These are phyloP conservation scores for Alisma plantagoaquatica DNA, from an alignment of 106 monocot genomes.

Conservation along the genomic window DNA sequence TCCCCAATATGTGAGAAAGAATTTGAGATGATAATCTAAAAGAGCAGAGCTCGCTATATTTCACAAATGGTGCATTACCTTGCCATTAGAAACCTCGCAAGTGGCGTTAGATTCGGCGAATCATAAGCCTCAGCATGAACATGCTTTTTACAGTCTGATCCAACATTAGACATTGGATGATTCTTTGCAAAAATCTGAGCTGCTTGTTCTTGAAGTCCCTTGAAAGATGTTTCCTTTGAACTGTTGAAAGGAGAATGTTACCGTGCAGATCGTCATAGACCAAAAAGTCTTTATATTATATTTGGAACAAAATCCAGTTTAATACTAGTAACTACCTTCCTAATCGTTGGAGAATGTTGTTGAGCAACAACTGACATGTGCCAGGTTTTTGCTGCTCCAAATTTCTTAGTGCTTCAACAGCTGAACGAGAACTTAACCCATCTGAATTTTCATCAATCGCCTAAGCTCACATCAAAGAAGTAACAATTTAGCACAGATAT, in stretches of 20 bases:
- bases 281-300: background rate
- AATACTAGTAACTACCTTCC: constrained; percentile 29
- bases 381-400: constrained; percentile 53
- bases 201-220: constrained; percentile 46
- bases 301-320: background rate
- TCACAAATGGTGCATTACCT: constrained; percentile 25
- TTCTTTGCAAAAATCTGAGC: constrained; percentile 28
- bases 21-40: background rate
- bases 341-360: constrained; percentile 43
- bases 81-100: constrained; percentile 76
- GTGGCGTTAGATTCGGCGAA: constrained; percentile 40
- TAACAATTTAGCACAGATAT: no score
- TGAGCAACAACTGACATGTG: constrained; percentile 48
- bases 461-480: no score
- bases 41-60: no score
- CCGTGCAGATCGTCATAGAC: background rate
- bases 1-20: background rate
- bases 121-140: constrained; percentile 21
- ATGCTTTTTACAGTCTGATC: constrained; percentile 19
- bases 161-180: constrained; percentile 11
- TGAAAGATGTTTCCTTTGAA: constrained; percentile 56
- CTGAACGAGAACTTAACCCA: constrained; percentile 11
- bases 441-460: constrained; percentile 40
- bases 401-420: constrained; percentile 39
- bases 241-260: constrained; percentile 20